Base-by-base conservation (phyloP, 257 asterid genomes). In the Przewalskia tangutica region DNA sequence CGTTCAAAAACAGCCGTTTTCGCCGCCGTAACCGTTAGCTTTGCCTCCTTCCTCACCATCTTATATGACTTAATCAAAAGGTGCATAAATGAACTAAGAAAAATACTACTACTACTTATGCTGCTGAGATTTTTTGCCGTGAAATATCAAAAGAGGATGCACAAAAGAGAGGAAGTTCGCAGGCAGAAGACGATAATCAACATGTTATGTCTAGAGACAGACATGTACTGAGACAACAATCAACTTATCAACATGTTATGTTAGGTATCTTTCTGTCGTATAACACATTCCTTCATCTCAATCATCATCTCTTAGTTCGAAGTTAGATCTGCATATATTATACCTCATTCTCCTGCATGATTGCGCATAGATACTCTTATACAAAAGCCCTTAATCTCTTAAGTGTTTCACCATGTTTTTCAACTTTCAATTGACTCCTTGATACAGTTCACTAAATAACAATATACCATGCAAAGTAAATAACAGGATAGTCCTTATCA, bases 31-130 rank as follows among this genome's bases (percentile, higher is more conserved):
- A n/a, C n/a, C n/a, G n/a, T n/a, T n/a, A n/a, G n/a, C n/a, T n/a
- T n/a, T n/a, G n/a, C n/a, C n/a, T n/a, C n/a, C n/a, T n/a, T n/a
- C n/a, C n/a, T n/a, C n/a, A n/a, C n/a, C n/a, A n/a, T n/a, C n/a
- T n/a, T n/a, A n/a, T n/a, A 27, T 67, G 55, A 68, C 76, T 56
- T 79, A 20, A 60, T 40, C 27, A 42, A 60, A 60, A 79, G 55
- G 73, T 34, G 44, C 76, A 60, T 17, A 66, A 36, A 54, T 65
- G 77, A 54, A 75, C 59, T 75, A 48, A 51, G 83, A 81, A 66
- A 63, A 51, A 42, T 65, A 20, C 7, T 40, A 34, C 83, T 17
- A 48, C 51, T 51, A 65, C 46, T 56, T 50, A 50, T 75, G 80
- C 46, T 75, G 46, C 46, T 4, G 80, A 27, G 62, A 75, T 50